Percentiles rank a stretch among this genome's conserved stretches.
phyloP scores from a whole-genome alignment of 352 stramenopile genomes.

The Elongisporangium anandrum region DNA sequence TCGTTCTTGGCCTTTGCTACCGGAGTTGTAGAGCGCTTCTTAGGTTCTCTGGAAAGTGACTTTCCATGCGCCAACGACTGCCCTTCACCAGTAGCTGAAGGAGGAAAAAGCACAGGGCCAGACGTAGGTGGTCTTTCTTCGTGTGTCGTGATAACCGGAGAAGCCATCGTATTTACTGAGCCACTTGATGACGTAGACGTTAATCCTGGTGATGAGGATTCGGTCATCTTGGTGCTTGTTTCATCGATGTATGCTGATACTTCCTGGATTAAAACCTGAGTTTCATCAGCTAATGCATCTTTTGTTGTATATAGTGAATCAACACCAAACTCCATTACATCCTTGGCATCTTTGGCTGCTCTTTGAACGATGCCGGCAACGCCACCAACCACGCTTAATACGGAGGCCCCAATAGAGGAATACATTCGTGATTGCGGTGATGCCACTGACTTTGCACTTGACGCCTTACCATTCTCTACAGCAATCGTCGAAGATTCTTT shows the following conservation, averaged over 20 bases:
- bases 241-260: slow-evolving; percentile 57
- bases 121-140: slow-evolving; percentile 11
- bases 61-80: not conserved
- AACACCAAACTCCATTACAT: slow-evolving; percentile 63
- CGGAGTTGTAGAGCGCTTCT: not conserved
- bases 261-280: slow-evolving; percentile 53
- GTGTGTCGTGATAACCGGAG: not conserved
- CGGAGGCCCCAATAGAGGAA: slow-evolving; percentile 43
- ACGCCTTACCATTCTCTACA: not conserved
- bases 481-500: not conserved
- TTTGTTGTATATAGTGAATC: slow-evolving; percentile 73
- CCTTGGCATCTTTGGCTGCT: slow-evolving; percentile 70
- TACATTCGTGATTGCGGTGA: slow-evolving; percentile 30
- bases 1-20: slow-evolving; percentile 17
- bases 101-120: slow-evolving; percentile 11
- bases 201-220: not conserved
- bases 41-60: not conserved
- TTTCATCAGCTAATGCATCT: slow-evolving; percentile 63
- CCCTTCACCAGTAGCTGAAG: slow-evolving; percentile 7
- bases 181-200: not conserved
- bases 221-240: slow-evolving; percentile 1
- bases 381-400: slow-evolving; percentile 62
- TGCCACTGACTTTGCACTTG: slow-evolving; percentile 7
- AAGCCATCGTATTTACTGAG: not conserved
- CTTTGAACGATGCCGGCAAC: slow-evolving; percentile 69